These are phyloP conservation scores for Leucosporidium creatinivorum DNA, from an alignment of 768 basidiomycete genomes.

Conservation along the genomic window DNA sequence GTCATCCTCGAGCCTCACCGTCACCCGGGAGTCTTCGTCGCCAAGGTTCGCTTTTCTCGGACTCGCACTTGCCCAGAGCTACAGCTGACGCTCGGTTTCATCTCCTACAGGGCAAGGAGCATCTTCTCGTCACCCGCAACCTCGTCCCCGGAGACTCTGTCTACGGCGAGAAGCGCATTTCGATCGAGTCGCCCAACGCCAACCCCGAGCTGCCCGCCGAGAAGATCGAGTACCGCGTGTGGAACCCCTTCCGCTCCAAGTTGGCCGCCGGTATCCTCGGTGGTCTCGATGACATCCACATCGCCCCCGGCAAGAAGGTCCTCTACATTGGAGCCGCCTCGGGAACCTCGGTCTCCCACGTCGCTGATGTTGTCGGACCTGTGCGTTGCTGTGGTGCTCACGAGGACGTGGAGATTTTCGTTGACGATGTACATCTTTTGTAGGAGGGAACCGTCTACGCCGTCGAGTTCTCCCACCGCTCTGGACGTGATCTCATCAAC, in stretches of 20 bases:
- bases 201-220: conserved; percentile 46
- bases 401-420: too few species aligned
- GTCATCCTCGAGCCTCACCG: conserved; percentile 91
- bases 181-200: conserved; percentile 56
- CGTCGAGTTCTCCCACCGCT: conserved; percentile 93
- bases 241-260: conserved; percentile 98
- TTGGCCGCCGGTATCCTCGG: conserved; percentile 93
- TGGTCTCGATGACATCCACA: conserved; percentile 87
- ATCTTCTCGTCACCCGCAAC: conserved; percentile 94
- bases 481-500: conserved; percentile 93
- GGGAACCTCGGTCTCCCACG: conserved; percentile 96
- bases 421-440: not conserved
- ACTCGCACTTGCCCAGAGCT: not conserved
- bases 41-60: conserved; percentile 43
- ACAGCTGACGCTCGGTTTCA: not conserved
- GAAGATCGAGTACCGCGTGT: conserved; percentile 94
- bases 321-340: conserved; percentile 96
- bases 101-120: conserved; percentile 79
- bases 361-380: conserved; percentile 96
- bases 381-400: conserved; percentile 48
- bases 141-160: conserved; percentile 95
- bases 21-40: conserved; percentile 91
- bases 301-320: conserved; percentile 89
- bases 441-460: conserved; percentile 96
- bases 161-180: conserved; percentile 96